phyloP scores from a whole-genome alignment of 2,329 filamentous ascomycete genomes.

The Ampelomyces quisqualis region DNA sequence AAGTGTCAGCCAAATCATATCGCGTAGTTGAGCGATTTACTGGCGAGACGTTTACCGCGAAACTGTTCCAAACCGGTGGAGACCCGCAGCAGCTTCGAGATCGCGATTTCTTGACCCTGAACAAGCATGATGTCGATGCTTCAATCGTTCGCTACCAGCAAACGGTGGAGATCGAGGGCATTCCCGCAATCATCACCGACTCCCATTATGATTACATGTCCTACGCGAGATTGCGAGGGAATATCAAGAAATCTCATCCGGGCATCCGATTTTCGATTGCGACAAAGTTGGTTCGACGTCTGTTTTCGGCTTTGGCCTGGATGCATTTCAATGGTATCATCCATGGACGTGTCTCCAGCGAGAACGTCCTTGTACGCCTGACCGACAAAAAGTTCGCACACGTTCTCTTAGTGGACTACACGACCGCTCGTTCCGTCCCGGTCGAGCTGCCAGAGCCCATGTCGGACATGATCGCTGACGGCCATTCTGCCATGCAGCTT shows the following conservation, averaged over 20 bases:
- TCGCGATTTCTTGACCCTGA: conserved; percentile 14
- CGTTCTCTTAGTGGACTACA: conserved; percentile 20
- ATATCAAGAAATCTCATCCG: conserved; percentile 11
- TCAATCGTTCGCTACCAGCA: conserved; percentile 17
- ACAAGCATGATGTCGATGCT: conserved; percentile 8
- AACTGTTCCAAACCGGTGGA: conserved; percentile 7
- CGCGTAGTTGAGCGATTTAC: conserved; percentile 17
- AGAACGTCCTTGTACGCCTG: conserved; percentile 15
- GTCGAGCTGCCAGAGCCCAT: conserved; percentile 7
- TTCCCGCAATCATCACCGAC: conserved; percentile 18
- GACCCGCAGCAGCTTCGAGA: conserved; percentile 6
- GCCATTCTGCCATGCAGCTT: conserved; percentile 11
- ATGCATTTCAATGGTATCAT: conserved; percentile 17
- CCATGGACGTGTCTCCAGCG: conserved; percentile 10
- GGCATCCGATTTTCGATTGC: conserved; percentile 16
- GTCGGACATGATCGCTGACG: conserved; percentile 12
- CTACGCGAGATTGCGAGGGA: conserved; percentile 6
- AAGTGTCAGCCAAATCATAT: conserved; percentile 8
- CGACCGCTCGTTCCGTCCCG: not conserved
- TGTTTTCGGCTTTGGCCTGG: conserved; percentile 18
- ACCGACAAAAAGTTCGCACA: conserved; percentile 1
- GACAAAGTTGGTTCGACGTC: conserved; percentile 11
- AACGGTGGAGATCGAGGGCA: conserved; percentile 4
- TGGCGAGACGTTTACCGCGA: conserved; percentile 10
- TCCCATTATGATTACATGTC: conserved; percentile 13